Evolutionary conservation across 225 moss, liverwort and hornwort genomes (phyloP).

Genomic region (Lunularia cruciata): DNA sequence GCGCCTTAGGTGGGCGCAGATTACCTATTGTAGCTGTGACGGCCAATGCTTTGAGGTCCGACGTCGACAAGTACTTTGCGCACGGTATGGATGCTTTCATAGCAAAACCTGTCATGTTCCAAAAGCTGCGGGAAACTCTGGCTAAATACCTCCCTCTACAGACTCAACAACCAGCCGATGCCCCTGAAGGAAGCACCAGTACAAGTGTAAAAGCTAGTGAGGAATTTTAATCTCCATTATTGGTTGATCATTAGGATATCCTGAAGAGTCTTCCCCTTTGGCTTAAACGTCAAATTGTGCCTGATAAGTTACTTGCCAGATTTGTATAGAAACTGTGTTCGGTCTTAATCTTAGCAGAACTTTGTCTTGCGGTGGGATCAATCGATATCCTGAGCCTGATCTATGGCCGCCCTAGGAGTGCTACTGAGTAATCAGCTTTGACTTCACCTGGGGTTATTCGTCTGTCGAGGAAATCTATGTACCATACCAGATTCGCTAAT

Average conservation of each 20-base stretch:
- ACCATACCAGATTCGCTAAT: too few species aligned
- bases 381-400: not conserved
- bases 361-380: not conserved
- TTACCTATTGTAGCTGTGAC: conserved; percentile 34
- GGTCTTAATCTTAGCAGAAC: not conserved
- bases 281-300: not conserved
- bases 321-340: not conserved
- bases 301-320: not conserved
- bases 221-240: not conserved
- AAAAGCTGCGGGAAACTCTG: conserved; percentile 28
- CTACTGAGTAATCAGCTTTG: not conserved
- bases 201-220: conserved; percentile 1
- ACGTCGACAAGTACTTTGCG: conserved; percentile 28
- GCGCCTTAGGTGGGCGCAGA: conserved; percentile 7
- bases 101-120: conserved; percentile 33
- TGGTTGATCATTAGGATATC: not conserved
- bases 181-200: conserved; percentile 6
- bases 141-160: conserved; percentile 28
- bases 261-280: not conserved
- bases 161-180: not conserved
- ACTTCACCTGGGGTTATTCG: too few species aligned
- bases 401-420: not conserved
- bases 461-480: too few species aligned
- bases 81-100: conserved; percentile 36
- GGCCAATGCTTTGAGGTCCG: conserved; percentile 27